Conservation (phyloP, 2,329 filamentous ascomycete genomes). For the Xylariaceae sp. region DNA sequence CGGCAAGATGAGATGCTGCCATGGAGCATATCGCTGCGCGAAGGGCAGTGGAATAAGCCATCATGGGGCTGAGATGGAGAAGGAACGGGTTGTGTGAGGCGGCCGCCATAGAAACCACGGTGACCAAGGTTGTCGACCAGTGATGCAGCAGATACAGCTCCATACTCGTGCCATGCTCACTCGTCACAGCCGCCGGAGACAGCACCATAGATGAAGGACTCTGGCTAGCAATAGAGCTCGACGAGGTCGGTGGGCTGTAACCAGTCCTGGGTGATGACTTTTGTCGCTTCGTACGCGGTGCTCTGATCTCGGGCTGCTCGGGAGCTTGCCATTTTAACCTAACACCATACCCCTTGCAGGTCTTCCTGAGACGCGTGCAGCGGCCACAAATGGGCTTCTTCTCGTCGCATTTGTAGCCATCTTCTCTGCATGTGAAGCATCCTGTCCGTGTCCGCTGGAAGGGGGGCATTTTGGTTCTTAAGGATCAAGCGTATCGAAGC, state of each 20-base stretch:
- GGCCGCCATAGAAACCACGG: slow-evolving; percentile 25
- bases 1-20: slow-evolving; percentile 26
- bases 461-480: slow-evolving; percentile 1
- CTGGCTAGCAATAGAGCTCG: background rate
- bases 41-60: slow-evolving; percentile 21
- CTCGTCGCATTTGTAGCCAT: slow-evolving; percentile 32
- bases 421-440: slow-evolving; percentile 25
- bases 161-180: background rate
- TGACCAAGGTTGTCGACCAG: slow-evolving; percentile 23
- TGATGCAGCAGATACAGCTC: slow-evolving; percentile 23
- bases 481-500: no score
- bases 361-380: slow-evolving; percentile 26
- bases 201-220: background rate
- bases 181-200: slow-evolving; percentile 7
- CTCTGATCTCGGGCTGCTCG: slow-evolving; percentile 4
- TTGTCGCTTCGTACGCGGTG: slow-evolving; percentile 2
- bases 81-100: slow-evolving; percentile 25
- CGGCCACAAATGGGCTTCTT: slow-evolving; percentile 26
- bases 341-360: slow-evolving; percentile 28
- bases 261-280: background rate
- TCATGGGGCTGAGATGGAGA: slow-evolving; percentile 27
- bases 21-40: slow-evolving; percentile 26
- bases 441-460: slow-evolving; percentile 25
- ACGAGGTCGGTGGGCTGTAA: background rate
- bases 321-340: slow-evolving; percentile 24